These are phyloP conservation scores for Brassica nigra DNA, from an alignment of 345 rosid genomes.

Conservation along the genomic window DNA sequence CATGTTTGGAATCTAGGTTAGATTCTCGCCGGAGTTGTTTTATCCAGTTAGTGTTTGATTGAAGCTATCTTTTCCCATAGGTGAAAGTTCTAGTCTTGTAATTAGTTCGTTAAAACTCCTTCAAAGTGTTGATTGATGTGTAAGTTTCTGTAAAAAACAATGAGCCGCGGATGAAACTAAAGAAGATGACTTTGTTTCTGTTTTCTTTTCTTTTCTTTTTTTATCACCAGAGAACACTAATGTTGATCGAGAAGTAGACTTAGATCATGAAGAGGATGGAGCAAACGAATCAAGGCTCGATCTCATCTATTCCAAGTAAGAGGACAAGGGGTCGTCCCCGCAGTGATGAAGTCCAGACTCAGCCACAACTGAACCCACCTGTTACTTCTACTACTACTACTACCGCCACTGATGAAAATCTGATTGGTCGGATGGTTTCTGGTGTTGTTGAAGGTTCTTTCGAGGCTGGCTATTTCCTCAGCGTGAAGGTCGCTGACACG, in stretches of 20 bases:
- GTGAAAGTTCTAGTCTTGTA: background rate
- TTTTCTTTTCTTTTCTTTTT: background rate
- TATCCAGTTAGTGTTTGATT: background rate
- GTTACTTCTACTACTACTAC: background rate
- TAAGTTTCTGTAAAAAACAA: too few relatives aligned
- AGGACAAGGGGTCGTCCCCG: constrained; percentile 67
- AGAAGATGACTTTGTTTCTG: background rate
- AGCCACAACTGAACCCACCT: constrained; percentile 33
- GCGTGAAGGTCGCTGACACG: constrained; percentile 55
- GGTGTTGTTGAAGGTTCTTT: constrained; percentile 79
- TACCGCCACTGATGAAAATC: constrained; percentile 26
- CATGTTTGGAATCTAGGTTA: background rate
- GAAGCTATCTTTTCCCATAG: too few relatives aligned
- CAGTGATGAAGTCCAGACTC: constrained; percentile 46
- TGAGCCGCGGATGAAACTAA: background rate
- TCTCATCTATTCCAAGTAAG: constrained; percentile 43
- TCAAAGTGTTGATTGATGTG: too few relatives aligned
- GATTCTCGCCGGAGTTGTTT: too few relatives aligned
- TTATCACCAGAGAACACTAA: background rate
- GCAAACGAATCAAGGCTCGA: constrained; percentile 40
- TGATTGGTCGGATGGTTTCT: constrained; percentile 65
- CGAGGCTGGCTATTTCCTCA: constrained; percentile 72
- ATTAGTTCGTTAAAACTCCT: background rate
- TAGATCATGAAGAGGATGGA: constrained; percentile 37
- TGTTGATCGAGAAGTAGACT: constrained; percentile 25